Percentiles rank a stretch among this genome's conserved stretches.
Conservation (phyloP, 139 green algal species). For the Chlamydomonas schloesseri region DNA sequence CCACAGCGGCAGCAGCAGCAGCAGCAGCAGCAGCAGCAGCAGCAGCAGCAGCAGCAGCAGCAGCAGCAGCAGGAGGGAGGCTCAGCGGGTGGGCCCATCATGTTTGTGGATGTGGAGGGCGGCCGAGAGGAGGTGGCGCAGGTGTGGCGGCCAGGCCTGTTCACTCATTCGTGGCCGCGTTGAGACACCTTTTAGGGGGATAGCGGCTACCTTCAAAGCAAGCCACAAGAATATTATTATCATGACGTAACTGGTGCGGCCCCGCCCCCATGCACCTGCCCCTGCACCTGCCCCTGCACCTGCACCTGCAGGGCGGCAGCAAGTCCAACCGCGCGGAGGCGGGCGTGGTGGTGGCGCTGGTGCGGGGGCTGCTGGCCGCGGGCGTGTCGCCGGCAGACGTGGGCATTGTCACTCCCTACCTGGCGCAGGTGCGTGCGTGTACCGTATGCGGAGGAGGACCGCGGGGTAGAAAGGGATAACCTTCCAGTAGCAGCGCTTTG, state of each 20-base stretch:
- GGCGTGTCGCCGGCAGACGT: constrained; percentile 69
- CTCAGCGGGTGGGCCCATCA: constrained; percentile 23
- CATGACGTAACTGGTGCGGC: no score
- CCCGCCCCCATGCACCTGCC: no score
- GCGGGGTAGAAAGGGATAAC: no score
- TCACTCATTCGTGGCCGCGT: no score
- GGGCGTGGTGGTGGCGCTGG: constrained; percentile 59
- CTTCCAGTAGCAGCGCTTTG: no score
- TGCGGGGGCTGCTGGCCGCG: constrained; percentile 61
- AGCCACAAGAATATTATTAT: no score
- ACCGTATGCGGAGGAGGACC: no score
- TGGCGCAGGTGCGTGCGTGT: constrained; percentile 74
- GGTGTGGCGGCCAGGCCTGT: background rate
- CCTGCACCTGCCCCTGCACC: no score
- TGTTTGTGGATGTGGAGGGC: constrained; percentile 49
- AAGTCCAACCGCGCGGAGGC: constrained; percentile 78
- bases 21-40: no score
- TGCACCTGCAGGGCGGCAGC: constrained; percentile 28
- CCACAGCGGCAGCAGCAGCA: no score
- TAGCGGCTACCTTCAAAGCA: no score
- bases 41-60: background rate
- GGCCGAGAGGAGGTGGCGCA: constrained; percentile 30
- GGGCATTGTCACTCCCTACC: constrained; percentile 89
- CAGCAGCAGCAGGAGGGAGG: background rate
- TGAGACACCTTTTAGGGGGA: no score